Percentiles rank a stretch among this genome's conserved stretches.
phyloP scores from a whole-genome alignment of 1,284 basidiomycete genomes.

The Heterobasidion irregulare region DNA sequence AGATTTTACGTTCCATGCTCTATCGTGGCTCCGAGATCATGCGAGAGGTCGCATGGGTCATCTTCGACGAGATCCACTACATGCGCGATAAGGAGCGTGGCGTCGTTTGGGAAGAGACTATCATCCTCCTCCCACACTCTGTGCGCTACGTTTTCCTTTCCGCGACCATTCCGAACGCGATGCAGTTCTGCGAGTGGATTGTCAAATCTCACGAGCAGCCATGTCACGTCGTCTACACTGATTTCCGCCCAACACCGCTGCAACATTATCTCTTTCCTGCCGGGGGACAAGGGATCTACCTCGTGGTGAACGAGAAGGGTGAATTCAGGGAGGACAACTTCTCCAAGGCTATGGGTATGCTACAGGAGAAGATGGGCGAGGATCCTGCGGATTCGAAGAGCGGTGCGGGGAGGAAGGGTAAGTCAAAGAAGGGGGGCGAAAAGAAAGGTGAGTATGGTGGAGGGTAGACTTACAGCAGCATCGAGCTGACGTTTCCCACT shows the following conservation, averaged over 20 bases:
- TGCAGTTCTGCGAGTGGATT: slow-evolving; percentile 99
- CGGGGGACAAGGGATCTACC: slow-evolving; percentile 93
- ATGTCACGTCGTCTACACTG: slow-evolving; percentile 98
- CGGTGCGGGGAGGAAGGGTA: slow-evolving; percentile 84
- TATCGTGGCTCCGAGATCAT: slow-evolving; percentile 99
- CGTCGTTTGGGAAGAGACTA: slow-evolving; percentile 89
- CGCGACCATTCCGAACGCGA: slow-evolving; percentile 99
- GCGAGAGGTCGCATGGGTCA: slow-evolving; percentile 99
- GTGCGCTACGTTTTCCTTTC: slow-evolving; percentile 99
- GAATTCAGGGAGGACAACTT: slow-evolving; percentile 98
- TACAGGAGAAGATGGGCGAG: slow-evolving; percentile 83
- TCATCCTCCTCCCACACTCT: slow-evolving; percentile 92
- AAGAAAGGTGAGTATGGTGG: slow-evolving; percentile 62
- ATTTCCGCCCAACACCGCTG: slow-evolving; percentile 96
- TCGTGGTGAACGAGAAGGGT: slow-evolving; percentile 96
- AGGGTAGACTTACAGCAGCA: not conserved
- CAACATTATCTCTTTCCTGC: slow-evolving; percentile 98
- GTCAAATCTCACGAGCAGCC: slow-evolving; percentile 96
- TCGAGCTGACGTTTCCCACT: not conserved
- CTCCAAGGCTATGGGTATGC: slow-evolving; percentile 93
- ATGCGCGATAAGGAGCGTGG: slow-evolving; percentile 96
- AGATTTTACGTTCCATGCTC: slow-evolving; percentile 98
- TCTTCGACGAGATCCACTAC: slow-evolving; percentile 99
- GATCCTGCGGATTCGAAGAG: slow-evolving; percentile 82
- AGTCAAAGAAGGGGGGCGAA: slow-evolving; percentile 84